Evolutionary conservation across 495 filamentous ascomycete genomes (phyloP), one percentile per base, ranked within the genome.

Genomic region (Coniosporium apollinis): DNA sequence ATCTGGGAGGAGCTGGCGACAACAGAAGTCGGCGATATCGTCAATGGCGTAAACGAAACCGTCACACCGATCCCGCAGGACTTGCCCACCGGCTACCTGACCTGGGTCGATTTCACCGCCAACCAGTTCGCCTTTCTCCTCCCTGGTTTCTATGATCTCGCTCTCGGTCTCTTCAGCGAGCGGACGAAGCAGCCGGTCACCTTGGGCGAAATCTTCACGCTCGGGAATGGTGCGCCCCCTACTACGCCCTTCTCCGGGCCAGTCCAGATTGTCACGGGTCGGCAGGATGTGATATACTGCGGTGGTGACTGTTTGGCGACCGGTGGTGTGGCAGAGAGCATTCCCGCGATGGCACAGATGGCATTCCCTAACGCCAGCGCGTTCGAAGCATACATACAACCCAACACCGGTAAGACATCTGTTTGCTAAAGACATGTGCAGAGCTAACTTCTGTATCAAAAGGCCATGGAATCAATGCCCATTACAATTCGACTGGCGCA

Each of bases 121-220:
- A 54, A 57, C 20, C 47, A 58, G 37, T 65, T 45, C 38, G 33
- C 55, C 9, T 74, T 73, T 55, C 61, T 68, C 34, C 43, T 49
- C 5, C 60, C 63, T 1, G 46, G 42, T 5, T 41, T 52, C 28
- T 72, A 67, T 41, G 69, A 73, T 36, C 48, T 57, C 7, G 50
- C 33, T 1, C 45, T 72, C 24, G 39, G 66, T 1, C 35, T 48
- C 3, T 48, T 51, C 15, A 51, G 56, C 4, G 67, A 66, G 40
- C 19, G 29, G 19, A 59, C 47, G 11, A 71, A 67, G 42, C 26
- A 45, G 30, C 46, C 49, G 2, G 49, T 52, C 5, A 45, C 49
- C 6, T 33, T 48, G 9, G 49, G 49, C 33, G 49, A 52, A 44
- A 33, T 50, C 16, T 31, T 52, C 13, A 49, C 43, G 4, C 24